Evolutionary conservation across 2,329 filamentous ascomycete species (phyloP), one percentile per base, ranked within the genome.

Genomic region (Phialophora verrucosa): DNA sequence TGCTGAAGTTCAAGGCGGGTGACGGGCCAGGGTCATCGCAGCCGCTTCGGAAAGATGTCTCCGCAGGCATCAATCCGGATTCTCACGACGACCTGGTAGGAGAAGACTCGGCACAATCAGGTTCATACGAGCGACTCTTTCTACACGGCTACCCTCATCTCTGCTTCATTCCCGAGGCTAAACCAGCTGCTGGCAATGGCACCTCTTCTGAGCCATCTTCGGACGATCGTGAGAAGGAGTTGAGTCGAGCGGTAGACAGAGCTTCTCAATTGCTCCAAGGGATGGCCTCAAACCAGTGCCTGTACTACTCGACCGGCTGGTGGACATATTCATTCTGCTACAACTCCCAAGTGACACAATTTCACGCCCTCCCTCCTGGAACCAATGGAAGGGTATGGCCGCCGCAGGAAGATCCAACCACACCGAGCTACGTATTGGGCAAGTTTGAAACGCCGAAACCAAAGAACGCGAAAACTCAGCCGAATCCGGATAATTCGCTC

Each of bases 271-370:
- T 97, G 25, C 82, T 97, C 59, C 85, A 87, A 70, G 88, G 89
- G 29, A 89, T 97, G 78, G 86, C 93, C 61, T 90, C 89, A 3
- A 85, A 86, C 59, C 71, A 73, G 49, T 97, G 93, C 77, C 86
- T 97, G 69, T 96, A 94, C 81, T 91, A 88, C 76, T 81, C 93
- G 70, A 91, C 88, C 0, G 93, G 93, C 0, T 97, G 93, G 93
- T 97, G 93, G 93, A 95, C 91, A 75, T 97, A 97, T 79, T 91
- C 90, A 73, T 97, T 97, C 78, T 97, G 93, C 83, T 95, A 96
- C 80, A 91, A 91, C 75, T 85, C 89, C 68, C 88, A 94, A 69
- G 89, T 97, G 68, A 90, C 91, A 74, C 93, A 97, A 78, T 97
- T 96, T 78, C 93, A 97, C 77, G 92, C 92, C 53, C 81, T 94